These are phyloP conservation scores for Gleditsia sinensis DNA, from an alignment of 306 rosid species.

Conservation along the genomic window DNA sequence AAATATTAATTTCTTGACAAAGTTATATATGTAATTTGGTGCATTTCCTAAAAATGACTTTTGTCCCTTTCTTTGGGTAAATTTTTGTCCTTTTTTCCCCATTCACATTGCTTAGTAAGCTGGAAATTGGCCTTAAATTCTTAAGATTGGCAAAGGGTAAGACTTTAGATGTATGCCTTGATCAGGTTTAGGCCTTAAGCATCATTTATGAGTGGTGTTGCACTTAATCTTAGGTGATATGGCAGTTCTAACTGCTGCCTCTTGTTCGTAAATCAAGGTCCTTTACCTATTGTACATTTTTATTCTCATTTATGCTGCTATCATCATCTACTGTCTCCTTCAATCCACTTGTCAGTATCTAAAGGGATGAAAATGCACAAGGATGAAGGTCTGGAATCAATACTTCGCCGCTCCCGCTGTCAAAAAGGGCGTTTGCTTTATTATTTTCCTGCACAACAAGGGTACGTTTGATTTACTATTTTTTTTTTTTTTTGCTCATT, in stretches of 20 bases:
- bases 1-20: neutral
- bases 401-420: conserved; percentile 78
- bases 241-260: neutral
- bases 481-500: conserved; percentile 23
- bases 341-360: conserved; percentile 60
- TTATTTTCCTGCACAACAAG: conserved; percentile 77
- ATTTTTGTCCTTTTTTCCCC: neutral
- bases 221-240: conserved; percentile 8
- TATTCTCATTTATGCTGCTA: conserved; percentile 26
- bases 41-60: conserved; percentile 6
- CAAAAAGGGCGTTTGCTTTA: conserved; percentile 96
- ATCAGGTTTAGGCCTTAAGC: conserved; percentile 1
- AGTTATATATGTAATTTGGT: neutral
- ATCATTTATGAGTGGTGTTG: neutral
- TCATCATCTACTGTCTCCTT: conserved; percentile 29
- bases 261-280: conserved; percentile 5
- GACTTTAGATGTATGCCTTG: neutral
- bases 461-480: conserved; percentile 46
- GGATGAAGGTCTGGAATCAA: conserved; percentile 76
- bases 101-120: neutral
- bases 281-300: neutral
- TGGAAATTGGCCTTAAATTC: conserved; percentile 9
- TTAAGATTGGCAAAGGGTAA: conserved; percentile 1
- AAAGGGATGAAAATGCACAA: conserved; percentile 55
- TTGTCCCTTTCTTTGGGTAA: neutral